Evolutionary conservation across 2,329 filamentous ascomycete species (phyloP).

Genomic region (Stemphylium lycopersici): DNA sequence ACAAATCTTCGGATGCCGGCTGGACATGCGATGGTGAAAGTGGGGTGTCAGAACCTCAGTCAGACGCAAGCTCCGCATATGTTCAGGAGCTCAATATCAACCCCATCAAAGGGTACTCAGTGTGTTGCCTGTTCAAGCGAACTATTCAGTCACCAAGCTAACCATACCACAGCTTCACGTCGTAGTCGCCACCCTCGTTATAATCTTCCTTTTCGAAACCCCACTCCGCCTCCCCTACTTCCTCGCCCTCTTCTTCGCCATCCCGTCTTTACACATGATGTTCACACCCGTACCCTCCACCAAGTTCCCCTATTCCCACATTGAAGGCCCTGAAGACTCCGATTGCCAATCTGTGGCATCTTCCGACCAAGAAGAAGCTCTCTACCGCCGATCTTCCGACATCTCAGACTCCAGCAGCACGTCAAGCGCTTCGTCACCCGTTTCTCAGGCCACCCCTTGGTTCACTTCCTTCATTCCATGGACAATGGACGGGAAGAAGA

Average conservation of each 20-base stretch:
- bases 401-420: too few relatives aligned
- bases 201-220: constrained; percentile 1
- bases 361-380: not conserved
- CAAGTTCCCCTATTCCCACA: too few relatives aligned
- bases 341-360: not conserved
- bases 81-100: not conserved
- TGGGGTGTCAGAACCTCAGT: too few relatives aligned
- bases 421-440: too few relatives aligned
- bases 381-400: not conserved
- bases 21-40: too few relatives aligned
- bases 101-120: not conserved
- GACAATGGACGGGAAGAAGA: too few relatives aligned
- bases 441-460: too few relatives aligned
- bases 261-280: not conserved
- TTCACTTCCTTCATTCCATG: too few relatives aligned
- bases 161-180: not conserved
- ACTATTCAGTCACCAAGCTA: not conserved
- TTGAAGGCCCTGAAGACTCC: too few relatives aligned
- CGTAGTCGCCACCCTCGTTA: not conserved
- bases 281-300: not conserved
- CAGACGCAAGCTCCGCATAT: not conserved
- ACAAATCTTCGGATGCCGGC: too few relatives aligned
- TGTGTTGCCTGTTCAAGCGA: not conserved
- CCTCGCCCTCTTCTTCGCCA: not conserved
- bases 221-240: not conserved